These are phyloP conservation scores for Metarhizium robertsii DNA, from an alignment of 2,329 filamentous ascomycete genomes.

Conservation along the genomic window DNA sequence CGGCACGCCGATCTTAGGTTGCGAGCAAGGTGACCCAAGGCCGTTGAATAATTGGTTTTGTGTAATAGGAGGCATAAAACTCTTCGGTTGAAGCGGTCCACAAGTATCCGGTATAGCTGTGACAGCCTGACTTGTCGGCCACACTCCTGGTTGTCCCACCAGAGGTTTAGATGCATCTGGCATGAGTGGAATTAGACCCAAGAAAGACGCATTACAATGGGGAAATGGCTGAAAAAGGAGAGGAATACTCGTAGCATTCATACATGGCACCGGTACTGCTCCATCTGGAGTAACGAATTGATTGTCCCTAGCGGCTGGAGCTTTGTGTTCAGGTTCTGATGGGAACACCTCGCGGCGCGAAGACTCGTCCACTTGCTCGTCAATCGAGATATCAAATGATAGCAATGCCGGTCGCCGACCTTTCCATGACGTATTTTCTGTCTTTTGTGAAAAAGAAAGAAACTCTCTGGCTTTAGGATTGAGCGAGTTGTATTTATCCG, in stretches of 20 bases:
- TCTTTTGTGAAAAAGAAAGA: constrained; percentile 4
- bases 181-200: not conserved
- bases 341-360: not conserved
- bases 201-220: not conserved
- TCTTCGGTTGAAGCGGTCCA: not conserved
- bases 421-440: not conserved
- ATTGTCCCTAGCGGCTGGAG: not conserved
- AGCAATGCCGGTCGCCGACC: not conserved
- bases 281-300: not conserved
- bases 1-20: not conserved
- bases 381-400: not conserved
- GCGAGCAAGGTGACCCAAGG: not conserved
- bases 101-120: not conserved
- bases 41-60: not conserved
- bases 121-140: not conserved
- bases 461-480: constrained; percentile 13
- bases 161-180: not conserved
- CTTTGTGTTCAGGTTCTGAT: not conserved
- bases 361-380: not conserved
- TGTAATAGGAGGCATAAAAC: not conserved
- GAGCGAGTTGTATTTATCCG: constrained; percentile 3
- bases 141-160: not conserved
- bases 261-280: not conserved
- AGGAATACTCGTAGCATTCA: not conserved
- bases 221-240: not conserved